Evolutionary conservation across 139 green algal species (phyloP), one percentile per base, ranked within the genome.

Genomic region (Auxenochlorella pyrenoidosa): DNA sequence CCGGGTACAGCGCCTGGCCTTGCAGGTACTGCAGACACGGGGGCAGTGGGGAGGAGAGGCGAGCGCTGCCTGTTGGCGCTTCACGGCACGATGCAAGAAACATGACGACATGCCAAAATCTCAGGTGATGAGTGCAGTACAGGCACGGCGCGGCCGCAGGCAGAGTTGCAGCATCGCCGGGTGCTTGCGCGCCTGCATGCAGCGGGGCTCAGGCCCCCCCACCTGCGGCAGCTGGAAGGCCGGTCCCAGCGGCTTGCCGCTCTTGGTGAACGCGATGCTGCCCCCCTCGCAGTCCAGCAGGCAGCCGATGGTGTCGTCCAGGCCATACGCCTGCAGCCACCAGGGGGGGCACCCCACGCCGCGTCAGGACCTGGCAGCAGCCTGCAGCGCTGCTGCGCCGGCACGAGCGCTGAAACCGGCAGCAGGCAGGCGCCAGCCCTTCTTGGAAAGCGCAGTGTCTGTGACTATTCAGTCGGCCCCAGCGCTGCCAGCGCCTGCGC

Each of bases 251-350:
- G 68, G 28, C 36, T 34, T 41, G 0, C 95, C 95, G 88, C 97
- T 97, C 65, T 94, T 93, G 73, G 79, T 92, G 88, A 93, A 98
- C 22, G 87, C 85, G 15, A 97, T 84, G 26, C 26, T 71, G 8
- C 72, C 87, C 15, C 5, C 58, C 13, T 91, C 82, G 5, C n/a
- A 87, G 85, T 97, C 93, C 41, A 97, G 78, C 47, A 92, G 77
- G 87, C 93, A 96, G 44, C 93, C 91, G 19, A 98, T 90, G 26
- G 92, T 89, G 91, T 97, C 94, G 65, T 89, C 75, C 43, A 86
- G 44, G 32, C 92, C 91, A 79, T 92, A 96, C 13, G 89, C 65
- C 30, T 72, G 65, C 28, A 32, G n/a, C n/a, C n/a, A n/a, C 15
- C 47, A 10, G 8, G 10, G 47, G 47, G 47, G 47, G 47, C 47